Percentiles rank a stretch among this genome's conserved stretches.
Evolutionary conservation across 148 eudicot species (phyloP).

Genomic region (Fagopyrum tataricum): DNA sequence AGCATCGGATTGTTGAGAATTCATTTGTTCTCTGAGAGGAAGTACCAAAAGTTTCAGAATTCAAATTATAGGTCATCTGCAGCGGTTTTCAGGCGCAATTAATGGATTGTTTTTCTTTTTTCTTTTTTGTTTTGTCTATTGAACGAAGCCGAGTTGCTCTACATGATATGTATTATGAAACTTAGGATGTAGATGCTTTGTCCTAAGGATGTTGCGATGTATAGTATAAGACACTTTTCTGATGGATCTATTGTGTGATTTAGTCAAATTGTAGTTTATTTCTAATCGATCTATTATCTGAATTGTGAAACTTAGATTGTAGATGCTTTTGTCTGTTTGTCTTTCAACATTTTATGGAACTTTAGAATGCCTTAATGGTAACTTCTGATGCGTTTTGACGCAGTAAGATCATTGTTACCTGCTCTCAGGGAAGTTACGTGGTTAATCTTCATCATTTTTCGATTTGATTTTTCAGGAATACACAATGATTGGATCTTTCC

Average conservation of each 20-base stretch:
- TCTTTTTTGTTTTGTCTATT: not conserved
- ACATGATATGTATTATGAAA: not conserved
- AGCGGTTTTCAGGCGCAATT: not conserved
- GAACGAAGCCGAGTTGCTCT: not conserved
- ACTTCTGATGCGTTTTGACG: not conserved
- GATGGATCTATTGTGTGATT: not conserved
- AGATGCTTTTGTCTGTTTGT: not conserved
- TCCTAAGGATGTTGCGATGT: not conserved
- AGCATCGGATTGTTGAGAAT: not conserved
- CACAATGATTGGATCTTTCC: conserved; percentile 81
- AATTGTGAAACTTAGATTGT: too few relatives aligned
- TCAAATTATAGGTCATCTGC: not conserved
- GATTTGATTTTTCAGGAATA: conserved; percentile 35
- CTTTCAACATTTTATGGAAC: not conserved
- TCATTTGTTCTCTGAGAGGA: not conserved
- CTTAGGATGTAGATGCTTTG: not conserved
- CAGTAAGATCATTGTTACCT: too few relatives aligned
- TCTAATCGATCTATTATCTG: not conserved
- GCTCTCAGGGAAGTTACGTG: not conserved
- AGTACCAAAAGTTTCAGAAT: not conserved
- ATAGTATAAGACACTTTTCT: not conserved
- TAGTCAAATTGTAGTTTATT: not conserved
- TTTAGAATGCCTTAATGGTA: not conserved
- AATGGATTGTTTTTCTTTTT: not conserved
- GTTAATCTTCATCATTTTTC: not conserved